These are phyloP conservation scores for Nitzschia sp. DNA, from an alignment of 108 stramenopile genomes.

Conservation along the genomic window DNA sequence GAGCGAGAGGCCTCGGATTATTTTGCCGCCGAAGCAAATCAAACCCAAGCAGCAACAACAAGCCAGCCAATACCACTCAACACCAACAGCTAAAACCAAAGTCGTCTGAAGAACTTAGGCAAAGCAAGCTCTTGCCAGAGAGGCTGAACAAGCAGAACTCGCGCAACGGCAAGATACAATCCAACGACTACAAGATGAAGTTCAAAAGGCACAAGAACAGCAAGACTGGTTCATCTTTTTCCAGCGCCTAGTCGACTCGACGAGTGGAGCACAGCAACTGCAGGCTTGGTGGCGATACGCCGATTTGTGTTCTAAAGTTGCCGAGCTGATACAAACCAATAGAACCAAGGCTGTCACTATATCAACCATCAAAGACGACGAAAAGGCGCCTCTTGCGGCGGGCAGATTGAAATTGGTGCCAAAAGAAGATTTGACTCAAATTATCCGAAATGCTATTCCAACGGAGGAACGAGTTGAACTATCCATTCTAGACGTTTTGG, in stretches of 20 bases:
- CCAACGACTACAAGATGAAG: conserved; percentile 17
- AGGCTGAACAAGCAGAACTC: conserved; percentile 24
- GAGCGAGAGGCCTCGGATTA: too few relatives aligned
- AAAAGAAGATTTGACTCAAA: background rate
- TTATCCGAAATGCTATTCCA: background rate
- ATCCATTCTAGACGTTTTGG: conserved; percentile 15
- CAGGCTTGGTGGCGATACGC: conserved; percentile 17
- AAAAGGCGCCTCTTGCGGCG: too few relatives aligned
- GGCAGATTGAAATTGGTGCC: background rate
- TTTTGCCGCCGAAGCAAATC: too few relatives aligned
- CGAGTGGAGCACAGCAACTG: conserved; percentile 7
- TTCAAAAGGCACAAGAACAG: conserved; percentile 5
- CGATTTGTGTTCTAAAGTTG: conserved; percentile 7
- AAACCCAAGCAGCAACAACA: background rate
- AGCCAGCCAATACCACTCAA: background rate
- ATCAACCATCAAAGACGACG: background rate
- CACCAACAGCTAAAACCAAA: conserved; percentile 5
- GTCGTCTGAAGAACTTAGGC: conserved; percentile 29
- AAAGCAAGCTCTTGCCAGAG: conserved; percentile 27
- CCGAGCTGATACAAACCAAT: conserved; percentile 12
- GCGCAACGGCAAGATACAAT: conserved; percentile 9
- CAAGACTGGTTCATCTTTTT: conserved; percentile 14
- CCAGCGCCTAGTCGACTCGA: conserved; percentile 9
- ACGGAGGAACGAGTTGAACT: conserved; percentile 24
- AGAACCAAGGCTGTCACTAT: background rate